phyloP scores from a whole-genome alignment of 805 yeast genomes.

The Myxozyma vanderwaltii region DNA sequence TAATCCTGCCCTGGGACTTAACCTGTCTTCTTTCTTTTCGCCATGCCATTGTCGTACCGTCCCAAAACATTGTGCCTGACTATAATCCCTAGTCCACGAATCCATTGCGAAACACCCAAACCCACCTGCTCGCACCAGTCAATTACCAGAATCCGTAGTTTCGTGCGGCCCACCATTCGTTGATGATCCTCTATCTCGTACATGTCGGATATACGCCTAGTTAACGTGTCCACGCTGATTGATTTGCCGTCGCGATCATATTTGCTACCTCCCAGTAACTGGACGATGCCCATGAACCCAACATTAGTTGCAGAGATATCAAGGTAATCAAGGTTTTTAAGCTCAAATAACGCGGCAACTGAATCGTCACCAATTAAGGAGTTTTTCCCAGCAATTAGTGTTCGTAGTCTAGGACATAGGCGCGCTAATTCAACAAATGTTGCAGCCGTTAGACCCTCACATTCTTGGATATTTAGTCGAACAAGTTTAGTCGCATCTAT shows the following conservation, averaged over 20 bases:
- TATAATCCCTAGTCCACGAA: slow-evolving; percentile 10
- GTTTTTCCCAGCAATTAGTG: neutral
- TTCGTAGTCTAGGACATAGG: neutral
- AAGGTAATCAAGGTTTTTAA: slow-evolving; percentile 8
- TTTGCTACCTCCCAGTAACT: slow-evolving; percentile 1
- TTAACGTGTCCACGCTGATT: neutral
- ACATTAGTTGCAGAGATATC: slow-evolving; percentile 10
- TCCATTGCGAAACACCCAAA: slow-evolving; percentile 9
- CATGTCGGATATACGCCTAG: slow-evolving; percentile 1
- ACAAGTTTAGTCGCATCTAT: neutral
- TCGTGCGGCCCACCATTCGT: neutral
- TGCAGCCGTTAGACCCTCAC: neutral
- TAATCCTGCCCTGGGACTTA: neutral
- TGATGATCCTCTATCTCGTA: neutral
- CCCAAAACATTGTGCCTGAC: slow-evolving; percentile 14
- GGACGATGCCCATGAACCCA: neutral
- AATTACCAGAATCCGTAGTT: slow-evolving; percentile 1
- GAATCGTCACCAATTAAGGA: neutral
- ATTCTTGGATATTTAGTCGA: neutral
- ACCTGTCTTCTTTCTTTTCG: neutral
- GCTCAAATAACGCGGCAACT: neutral
- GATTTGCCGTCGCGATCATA: slow-evolving; percentile 3
- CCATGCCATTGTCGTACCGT: slow-evolving; percentile 6
- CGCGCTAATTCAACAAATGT: neutral
- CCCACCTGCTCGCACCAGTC: slow-evolving; percentile 8